Evolutionary conservation across 805 yeast genomes (phyloP).

Genomic region (Teunomyces lycoperdinae): DNA sequence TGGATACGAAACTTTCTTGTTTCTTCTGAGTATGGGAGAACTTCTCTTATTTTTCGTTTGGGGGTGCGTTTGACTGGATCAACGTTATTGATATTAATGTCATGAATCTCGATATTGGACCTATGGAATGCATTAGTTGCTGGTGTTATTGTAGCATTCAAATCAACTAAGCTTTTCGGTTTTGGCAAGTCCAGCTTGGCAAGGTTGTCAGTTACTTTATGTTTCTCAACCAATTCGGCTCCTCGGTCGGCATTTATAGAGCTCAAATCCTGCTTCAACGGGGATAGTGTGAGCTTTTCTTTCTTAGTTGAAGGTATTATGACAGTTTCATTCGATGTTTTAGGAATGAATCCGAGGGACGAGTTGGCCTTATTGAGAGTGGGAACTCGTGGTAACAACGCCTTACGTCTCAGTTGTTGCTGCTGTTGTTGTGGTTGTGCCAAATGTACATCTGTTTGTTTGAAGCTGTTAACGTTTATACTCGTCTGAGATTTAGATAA

Average conservation of each 20-base stretch:
- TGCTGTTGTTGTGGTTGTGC: no score
- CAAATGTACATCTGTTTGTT: neutral
- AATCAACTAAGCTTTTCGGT: neutral
- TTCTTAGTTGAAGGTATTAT: neutral
- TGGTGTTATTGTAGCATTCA: constrained; percentile 13
- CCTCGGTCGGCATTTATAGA: neutral
- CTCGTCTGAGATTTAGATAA: constrained; percentile 32
- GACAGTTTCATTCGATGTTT: neutral
- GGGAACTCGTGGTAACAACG: constrained; percentile 17
- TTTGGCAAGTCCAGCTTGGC: constrained; percentile 2
- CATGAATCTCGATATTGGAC: constrained; percentile 12
- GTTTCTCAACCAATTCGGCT: constrained; percentile 10
- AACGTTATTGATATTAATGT: constrained; percentile 12
- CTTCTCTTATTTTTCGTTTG: neutral
- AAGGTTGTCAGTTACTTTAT: constrained; percentile 4
- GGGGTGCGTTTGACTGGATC: constrained; percentile 29
- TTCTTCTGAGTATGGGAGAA: neutral
- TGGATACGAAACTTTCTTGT: neutral
- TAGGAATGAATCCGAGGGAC: constrained; percentile 32
- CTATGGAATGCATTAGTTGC: constrained; percentile 20
- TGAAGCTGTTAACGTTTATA: constrained; percentile 3
- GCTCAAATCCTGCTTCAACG: constrained; percentile 1
- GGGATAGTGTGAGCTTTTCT: neutral
- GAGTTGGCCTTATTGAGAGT: constrained; percentile 34
- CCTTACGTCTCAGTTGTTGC: constrained; percentile 4